phyloP scores from a whole-genome alignment of 75 land plant genomes.

The Azolla pinnata region DNA sequence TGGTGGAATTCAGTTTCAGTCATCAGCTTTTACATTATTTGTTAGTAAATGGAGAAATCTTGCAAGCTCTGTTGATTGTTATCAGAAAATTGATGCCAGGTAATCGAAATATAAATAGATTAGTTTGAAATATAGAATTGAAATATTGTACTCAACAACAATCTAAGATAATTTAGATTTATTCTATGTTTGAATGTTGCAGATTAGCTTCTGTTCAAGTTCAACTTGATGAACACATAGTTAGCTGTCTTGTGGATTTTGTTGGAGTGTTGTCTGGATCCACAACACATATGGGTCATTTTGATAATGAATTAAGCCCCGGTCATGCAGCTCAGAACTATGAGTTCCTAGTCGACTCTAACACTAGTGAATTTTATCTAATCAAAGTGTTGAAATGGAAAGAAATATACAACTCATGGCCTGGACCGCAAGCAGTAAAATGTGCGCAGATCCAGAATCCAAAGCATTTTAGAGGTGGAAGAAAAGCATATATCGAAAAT shows the following conservation, averaged over 20 bases:
- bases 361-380: constrained; percentile 10
- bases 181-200: constrained; percentile 17
- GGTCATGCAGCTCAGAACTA: not conserved
- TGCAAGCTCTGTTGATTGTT: constrained; percentile 56
- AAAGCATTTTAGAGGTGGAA: constrained; percentile 50
- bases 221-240: constrained; percentile 71
- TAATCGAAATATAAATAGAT: constrained; percentile 19
- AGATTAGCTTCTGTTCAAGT: constrained; percentile 63
- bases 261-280: constrained; percentile 19
- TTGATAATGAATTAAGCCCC: not conserved
- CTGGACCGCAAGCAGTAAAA: constrained; percentile 39
- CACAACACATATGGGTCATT: not conserved
- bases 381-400: constrained; percentile 16
- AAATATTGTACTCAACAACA: no score
- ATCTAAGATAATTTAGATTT: not conserved
- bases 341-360: constrained; percentile 3
- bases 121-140: no score
- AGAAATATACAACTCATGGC: constrained; percentile 19
- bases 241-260: constrained; percentile 55
- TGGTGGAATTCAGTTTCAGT: not conserved
- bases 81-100: constrained; percentile 56
- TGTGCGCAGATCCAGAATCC: constrained; percentile 68
- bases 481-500: constrained; percentile 72
- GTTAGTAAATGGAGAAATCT: constrained; percentile 65
- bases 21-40: constrained; percentile 39